Base-by-base conservation (phyloP, 2,329 filamentous ascomycete genomes). In the Diplodia mutila region DNA sequence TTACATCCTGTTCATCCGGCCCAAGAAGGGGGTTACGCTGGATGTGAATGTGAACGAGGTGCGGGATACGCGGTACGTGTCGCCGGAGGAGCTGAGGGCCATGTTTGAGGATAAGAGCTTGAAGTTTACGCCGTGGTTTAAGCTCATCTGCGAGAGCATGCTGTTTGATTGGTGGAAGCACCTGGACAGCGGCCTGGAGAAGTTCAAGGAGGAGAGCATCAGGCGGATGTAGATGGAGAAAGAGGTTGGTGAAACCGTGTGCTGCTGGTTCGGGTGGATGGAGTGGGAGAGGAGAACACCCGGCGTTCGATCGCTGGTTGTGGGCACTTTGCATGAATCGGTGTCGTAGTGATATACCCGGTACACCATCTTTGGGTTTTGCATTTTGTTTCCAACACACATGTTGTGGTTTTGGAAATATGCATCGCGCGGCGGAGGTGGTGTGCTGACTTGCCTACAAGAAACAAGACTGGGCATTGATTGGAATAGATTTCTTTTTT, bases 121-220 rank as follows among this genome's bases (percentile, higher is more conserved):
- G 73, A 91, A 90, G 75, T 98, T 98, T 80, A 99, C 95, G 0
- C 95, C 95, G 1, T 99, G 95, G 95, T 99, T 99, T 85, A 97
- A 97, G 85, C 89, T 99, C 73, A 98, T 99, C 76, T 99, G 95
- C 86, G 87, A 98, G 80, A 93, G 92, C 59, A 94, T 98, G 92
- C 87, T 99, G 51, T 99, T 97, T 75, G 91, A 97, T 80, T 99
- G 95, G 95, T 99, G 95, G 95, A 85, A 89, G 76, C 89, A 91
- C 80, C 86, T 98, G 67, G 90, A 95, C 73, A 83, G 86, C 27
- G 91, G 91, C 11, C 84, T 98, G 72, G 91, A 96, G 69, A 90
- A 92, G 81, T 97, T 94, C 82, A 86, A 88, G 80, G 90, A 93
- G 77, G 94, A 98, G 84, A 85, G 91, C 77, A 97, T 98, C 75